A percentile compares a stretch with the other conserved stretches of the same genome.
These are phyloP conservation scores for Monosporascus sp. DNA, from an alignment of 2,329 filamentous ascomycete species.

Conservation along the genomic window DNA sequence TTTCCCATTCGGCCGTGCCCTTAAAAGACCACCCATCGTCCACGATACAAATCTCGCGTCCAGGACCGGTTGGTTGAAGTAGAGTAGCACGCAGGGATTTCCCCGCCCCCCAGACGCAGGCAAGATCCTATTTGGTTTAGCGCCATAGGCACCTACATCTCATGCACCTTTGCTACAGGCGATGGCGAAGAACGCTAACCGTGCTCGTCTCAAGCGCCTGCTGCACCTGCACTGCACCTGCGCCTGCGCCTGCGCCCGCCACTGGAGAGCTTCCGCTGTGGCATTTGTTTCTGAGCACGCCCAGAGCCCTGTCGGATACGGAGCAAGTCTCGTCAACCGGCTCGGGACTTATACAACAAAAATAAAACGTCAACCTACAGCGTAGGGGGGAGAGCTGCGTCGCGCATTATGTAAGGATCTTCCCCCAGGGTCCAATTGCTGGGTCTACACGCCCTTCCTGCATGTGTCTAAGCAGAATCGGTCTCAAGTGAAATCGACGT, in stretches of 20 bases:
- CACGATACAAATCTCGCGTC: constrained; percentile 12
- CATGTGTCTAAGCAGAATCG: not conserved
- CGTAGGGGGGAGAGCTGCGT: no score
- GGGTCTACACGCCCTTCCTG: not conserved
- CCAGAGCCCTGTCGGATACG: not conserved
- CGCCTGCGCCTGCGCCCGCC: not conserved
- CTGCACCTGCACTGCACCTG: not conserved
- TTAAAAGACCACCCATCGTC: not conserved
- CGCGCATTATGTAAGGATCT: not conserved
- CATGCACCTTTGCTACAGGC: not conserved
- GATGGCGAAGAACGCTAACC: not conserved
- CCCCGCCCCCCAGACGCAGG: constrained; percentile 24
- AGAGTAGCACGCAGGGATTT: constrained; percentile 20
- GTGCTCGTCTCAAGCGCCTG: not conserved
- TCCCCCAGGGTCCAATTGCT: not conserved
- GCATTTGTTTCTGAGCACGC: not conserved
- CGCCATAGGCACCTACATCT: constrained; percentile 3
- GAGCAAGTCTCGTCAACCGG: not conserved
- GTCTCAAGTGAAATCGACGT: not conserved
- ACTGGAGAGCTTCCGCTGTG: not conserved
- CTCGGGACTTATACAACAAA: no score
- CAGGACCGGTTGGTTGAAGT: constrained; percentile 14
- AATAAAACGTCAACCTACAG: no score
- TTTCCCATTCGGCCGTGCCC: not conserved
- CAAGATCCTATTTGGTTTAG: constrained; percentile 23